Evolutionary conservation across 257 asterid species (phyloP).

Genomic region (Rehmannia glutinosa): DNA sequence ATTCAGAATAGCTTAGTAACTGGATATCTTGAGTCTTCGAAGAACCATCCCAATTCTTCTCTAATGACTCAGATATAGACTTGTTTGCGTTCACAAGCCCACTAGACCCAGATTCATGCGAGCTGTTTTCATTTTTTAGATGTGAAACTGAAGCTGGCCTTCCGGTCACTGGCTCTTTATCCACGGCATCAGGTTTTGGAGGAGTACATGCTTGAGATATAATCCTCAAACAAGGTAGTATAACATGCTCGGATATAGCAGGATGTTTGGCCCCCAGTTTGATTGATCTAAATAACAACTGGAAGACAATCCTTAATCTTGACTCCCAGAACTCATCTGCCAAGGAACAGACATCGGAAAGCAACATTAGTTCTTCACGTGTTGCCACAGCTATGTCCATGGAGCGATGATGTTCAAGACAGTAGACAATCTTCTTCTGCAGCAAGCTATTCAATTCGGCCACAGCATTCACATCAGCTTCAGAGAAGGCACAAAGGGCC

Average conservation of each 20-base stretch:
- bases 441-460: conserved; percentile 80
- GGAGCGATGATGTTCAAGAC: conserved; percentile 99
- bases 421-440: conserved; percentile 84
- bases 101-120: conserved; percentile 53
- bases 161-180: conserved; percentile 68
- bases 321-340: conserved; percentile 99
- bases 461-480: conserved; percentile 86
- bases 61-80: conserved; percentile 44
- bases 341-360: conserved; percentile 91
- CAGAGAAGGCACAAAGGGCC: conserved; percentile 97
- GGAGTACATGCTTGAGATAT: conserved; percentile 95
- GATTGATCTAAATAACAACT: conserved; percentile 86
- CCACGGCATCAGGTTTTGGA: conserved; percentile 85
- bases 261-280: conserved; percentile 98
- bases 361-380: conserved; percentile 88
- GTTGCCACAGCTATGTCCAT: conserved; percentile 93
- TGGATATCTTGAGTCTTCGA: conserved; percentile 80
- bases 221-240: conserved; percentile 93
- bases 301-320: conserved; percentile 86
- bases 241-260: conserved; percentile 95
- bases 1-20: conserved; percentile 85
- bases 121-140: conserved; percentile 55
- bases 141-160: conserved; percentile 54
- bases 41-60: conserved; percentile 77
- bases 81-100: conserved; percentile 46